A percentile compares a stretch with the other conserved stretches of the same genome.
Conservation (phyloP, 2,329 filamentous ascomycete genomes). For the Xylariales sp. region DNA sequence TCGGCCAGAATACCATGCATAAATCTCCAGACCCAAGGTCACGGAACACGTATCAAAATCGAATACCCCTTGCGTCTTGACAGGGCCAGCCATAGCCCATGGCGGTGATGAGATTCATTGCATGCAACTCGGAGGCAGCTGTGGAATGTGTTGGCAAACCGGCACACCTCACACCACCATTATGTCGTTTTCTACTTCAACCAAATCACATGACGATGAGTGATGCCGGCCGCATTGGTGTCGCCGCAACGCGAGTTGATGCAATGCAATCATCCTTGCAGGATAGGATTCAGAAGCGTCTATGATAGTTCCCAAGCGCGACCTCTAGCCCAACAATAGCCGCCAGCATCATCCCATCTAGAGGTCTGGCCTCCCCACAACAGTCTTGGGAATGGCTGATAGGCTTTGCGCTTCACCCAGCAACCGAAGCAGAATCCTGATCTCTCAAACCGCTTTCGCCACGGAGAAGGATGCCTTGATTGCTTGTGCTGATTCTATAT, state of each 20-base stretch:
- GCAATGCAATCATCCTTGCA: neutral
- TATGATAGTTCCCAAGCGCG: constrained; percentile 4
- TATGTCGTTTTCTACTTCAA: too few species aligned
- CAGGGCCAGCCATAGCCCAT: neutral
- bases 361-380: neutral
- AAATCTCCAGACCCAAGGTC: too few species aligned
- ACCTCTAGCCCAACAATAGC: constrained; percentile 1
- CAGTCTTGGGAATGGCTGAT: neutral
- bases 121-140: too few species aligned
- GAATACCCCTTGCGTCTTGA: too few species aligned
- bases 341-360: neutral
- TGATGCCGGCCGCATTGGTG: neutral
- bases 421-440: too few species aligned
- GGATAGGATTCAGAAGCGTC: neutral
- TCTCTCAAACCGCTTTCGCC: too few species aligned
- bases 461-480: too few species aligned
- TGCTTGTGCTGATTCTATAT: too few species aligned
- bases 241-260: neutral
- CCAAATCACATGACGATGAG: neutral
- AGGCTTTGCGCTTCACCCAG: constrained; percentile 1
- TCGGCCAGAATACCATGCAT: too few species aligned
- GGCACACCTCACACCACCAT: too few species aligned
- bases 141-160: too few species aligned
- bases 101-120: neutral
- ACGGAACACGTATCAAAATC: too few species aligned